Evolutionary conservation across 441 rosid genomes (phyloP).

Genomic region (Viola pubescens): DNA sequence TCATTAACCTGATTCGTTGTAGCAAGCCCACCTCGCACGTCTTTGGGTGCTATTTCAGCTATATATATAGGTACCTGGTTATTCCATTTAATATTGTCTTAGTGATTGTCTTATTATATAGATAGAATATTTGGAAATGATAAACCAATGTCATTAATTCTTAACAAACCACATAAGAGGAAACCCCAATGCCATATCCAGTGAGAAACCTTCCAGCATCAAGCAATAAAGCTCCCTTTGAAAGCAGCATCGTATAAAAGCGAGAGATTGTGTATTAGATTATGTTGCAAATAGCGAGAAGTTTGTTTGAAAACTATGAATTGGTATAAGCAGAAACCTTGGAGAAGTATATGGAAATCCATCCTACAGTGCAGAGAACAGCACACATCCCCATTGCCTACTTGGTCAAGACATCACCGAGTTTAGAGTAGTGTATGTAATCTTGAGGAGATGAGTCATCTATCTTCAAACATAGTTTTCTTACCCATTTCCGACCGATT

Average conservation of each 20-base stretch:
- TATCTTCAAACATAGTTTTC: not conserved
- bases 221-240: constrained; percentile 47
- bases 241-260: constrained; percentile 6
- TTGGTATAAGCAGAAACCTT: constrained; percentile 28
- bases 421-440: too few relatives aligned
- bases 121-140: not conserved
- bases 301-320: not conserved
- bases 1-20: constrained; percentile 51
- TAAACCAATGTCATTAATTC: not conserved
- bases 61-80: constrained; percentile 59
- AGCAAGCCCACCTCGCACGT: constrained; percentile 62
- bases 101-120: not conserved
- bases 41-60: constrained; percentile 73
- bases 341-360: constrained; percentile 71
- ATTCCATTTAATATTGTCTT: not conserved
- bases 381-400: constrained; percentile 66
- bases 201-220: constrained; percentile 63
- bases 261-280: constrained; percentile 15
- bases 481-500: constrained; percentile 65
- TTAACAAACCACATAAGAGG: constrained; percentile 49
- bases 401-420: constrained; percentile 6
- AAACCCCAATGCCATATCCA: constrained; percentile 76
- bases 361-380: constrained; percentile 47
- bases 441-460: not conserved
- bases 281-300: constrained; percentile 1